A percentile compares a stretch with the other conserved stretches of the same genome.
These are phyloP conservation scores for Ascochyta rabiei DNA, from an alignment of 2,329 filamentous ascomycete species.

Conservation along the genomic window DNA sequence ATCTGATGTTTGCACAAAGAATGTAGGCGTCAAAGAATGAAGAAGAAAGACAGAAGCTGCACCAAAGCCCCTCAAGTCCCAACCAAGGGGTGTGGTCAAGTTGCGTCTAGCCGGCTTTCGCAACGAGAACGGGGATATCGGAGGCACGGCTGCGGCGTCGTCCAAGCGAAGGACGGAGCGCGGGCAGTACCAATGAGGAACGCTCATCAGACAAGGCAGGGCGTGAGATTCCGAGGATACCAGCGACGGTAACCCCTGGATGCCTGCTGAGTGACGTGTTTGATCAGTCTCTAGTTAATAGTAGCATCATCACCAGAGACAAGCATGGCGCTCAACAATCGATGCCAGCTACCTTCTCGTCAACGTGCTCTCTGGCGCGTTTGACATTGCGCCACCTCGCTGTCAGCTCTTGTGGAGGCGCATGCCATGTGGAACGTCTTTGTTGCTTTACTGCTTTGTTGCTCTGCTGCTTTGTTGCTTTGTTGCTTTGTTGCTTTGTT, in stretches of 20 bases:
- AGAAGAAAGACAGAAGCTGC: slow-evolving; percentile 9
- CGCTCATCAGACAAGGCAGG: not conserved
- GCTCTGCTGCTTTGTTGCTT: not conserved
- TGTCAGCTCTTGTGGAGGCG: not conserved
- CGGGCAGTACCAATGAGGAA: slow-evolving; percentile 8
- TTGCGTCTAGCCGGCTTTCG: slow-evolving; percentile 3
- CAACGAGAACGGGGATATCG: slow-evolving; percentile 1
- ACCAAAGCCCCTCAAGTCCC: not conserved
- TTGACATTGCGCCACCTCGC: slow-evolving; percentile 1
- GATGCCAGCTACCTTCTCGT: slow-evolving; percentile 3
- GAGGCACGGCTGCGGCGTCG: not conserved
- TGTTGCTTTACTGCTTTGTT: not conserved
- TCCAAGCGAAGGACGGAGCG: slow-evolving; percentile 1
- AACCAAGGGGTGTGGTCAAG: slow-evolving; percentile 5
- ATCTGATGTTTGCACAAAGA: slow-evolving; percentile 6
- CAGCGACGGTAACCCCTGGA: not conserved
- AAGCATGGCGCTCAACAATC: not conserved
- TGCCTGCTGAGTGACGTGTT: not conserved
- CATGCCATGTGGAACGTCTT: not conserved
- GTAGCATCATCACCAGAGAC: not conserved
- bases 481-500: not conserved
- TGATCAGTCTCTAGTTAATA: not conserved
- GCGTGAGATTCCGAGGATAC: slow-evolving; percentile 1
- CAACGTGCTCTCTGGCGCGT: not conserved
- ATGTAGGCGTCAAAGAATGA: slow-evolving; percentile 16